Base-by-base conservation (phyloP, 306 rosid genomes). In the Oxytropis ochrocephala region DNA sequence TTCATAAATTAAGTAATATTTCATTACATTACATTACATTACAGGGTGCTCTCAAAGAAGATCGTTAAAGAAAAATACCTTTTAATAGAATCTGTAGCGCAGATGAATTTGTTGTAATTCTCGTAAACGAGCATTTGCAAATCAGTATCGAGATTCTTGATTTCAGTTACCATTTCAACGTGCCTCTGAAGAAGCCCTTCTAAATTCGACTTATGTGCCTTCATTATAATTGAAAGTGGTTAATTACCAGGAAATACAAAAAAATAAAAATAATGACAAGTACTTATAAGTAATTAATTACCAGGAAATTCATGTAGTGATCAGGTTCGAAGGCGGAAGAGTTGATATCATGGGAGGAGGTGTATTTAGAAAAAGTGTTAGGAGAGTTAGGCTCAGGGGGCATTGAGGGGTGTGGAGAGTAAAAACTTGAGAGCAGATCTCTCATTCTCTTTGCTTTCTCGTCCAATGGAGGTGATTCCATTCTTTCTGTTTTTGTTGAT, bases 111-210 rank as follows among this genome's bases (percentile, higher is more conserved):
- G 77, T 88, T 94, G 70, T 90, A 90, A 77, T 94, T 87, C 80
- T 94, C 97, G 13, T 85, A 94, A 4, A 94, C 97, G 42, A 94
- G 70, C 96, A 88, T 94, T 78, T 94, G 97, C 69, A 94, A 75
- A 71, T 94, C 98, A 21, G 97, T 94, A 72, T 90, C 98, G 4
- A 94, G 96, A 84, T 90, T 90, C 91, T 94, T 94, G 5, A 87
- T 94, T 77, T 94, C 97, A 13, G 96, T 91, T 13, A 96, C 95
- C 97, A 94, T 88, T 75, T 87, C 85, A 43, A 90, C 92, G 33
- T 94, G 97, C 69, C 77, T 82, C 41, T 88, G 91, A 9, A 94
- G 84, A 58, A 94, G 84, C 53, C 89, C 91, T 85, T 94, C 97
- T 79, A 94, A 77, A 79, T 78, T 94, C 33, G 88, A 81, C 60